These are phyloP conservation scores for Aureobasidium sp. DNA, from an alignment of 2,329 filamentous ascomycete genomes.

Conservation along the genomic window DNA sequence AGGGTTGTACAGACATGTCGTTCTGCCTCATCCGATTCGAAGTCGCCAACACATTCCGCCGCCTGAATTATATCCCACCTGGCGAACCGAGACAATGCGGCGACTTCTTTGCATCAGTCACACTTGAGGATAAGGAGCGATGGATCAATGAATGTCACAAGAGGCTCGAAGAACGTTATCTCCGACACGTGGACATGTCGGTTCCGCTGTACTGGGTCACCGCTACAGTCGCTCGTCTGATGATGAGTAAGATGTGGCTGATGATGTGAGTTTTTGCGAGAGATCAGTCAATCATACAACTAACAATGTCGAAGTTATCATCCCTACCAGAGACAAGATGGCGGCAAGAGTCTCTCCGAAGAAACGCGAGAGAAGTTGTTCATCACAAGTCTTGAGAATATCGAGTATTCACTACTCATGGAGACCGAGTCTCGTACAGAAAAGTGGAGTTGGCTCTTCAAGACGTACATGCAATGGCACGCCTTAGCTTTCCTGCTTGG, in stretches of 20 bases:
- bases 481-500: conserved; percentile 54
- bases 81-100: conserved; percentile 33
- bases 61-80: conserved; percentile 38
- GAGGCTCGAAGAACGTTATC: conserved; percentile 41
- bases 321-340: conserved; percentile 56
- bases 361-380: conserved; percentile 63
- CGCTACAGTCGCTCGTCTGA: conserved; percentile 59
- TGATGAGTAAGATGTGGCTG: conserved; percentile 71
- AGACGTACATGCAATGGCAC: conserved; percentile 59
- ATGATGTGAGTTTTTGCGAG: conserved; percentile 39
- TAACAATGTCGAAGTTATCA: conserved; percentile 45
- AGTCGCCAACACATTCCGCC: conserved; percentile 40
- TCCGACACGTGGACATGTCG: conserved; percentile 45
- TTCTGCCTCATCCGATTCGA: conserved; percentile 48
- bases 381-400: conserved; percentile 62
- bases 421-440: conserved; percentile 54
- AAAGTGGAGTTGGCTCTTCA: conserved; percentile 59
- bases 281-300: background rate
- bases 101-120: conserved; percentile 36
- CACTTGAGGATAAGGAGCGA: conserved; percentile 39
- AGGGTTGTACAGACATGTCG: conserved; percentile 51
- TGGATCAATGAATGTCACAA: conserved; percentile 43
- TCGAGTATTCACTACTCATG: conserved; percentile 61
- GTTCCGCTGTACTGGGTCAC: conserved; percentile 60
- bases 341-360: conserved; percentile 48